A percentile compares a stretch with the other conserved stretches of the same genome.
phyloP scores from a whole-genome alignment of 208 protist species.

The Trichomonas gallinae region DNA sequence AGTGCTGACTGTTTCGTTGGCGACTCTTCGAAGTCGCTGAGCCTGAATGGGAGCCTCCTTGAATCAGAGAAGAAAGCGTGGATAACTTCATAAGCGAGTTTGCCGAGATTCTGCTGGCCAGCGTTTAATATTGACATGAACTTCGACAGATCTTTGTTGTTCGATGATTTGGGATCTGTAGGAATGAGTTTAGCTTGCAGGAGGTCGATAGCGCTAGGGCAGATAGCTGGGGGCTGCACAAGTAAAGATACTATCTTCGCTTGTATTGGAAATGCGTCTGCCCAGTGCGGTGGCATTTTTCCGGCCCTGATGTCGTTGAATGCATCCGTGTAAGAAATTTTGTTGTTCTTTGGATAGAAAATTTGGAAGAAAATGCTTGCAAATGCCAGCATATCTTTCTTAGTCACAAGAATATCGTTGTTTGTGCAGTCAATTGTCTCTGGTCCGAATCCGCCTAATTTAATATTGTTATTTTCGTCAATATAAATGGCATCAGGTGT shows the following conservation, averaged over 20 bases:
- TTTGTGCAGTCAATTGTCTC: background rate
- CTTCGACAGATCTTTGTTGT: background rate
- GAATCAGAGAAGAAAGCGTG: background rate
- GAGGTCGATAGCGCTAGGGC: background rate
- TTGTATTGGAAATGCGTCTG: background rate
- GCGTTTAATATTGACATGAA: background rate
- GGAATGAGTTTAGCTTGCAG: background rate
- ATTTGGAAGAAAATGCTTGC: conserved; percentile 9
- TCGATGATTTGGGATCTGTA: background rate
- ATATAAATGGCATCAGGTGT: background rate
- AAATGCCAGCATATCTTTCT: conserved; percentile 17
- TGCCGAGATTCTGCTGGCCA: background rate
- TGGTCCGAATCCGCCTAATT: background rate
- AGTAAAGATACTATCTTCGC: background rate
- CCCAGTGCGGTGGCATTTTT: background rate
- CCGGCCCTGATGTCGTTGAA: background rate
- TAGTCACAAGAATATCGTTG: background rate
- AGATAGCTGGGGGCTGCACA: background rate
- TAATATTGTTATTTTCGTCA: background rate
- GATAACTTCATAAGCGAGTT: background rate
- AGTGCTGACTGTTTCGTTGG: background rate
- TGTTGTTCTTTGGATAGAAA: background rate
- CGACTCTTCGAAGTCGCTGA: background rate
- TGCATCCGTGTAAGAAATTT: background rate
- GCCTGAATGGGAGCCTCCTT: background rate